Evolutionary conservation across 495 filamentous ascomycete species (phyloP).

Genomic region (Friedmanniomyces simplex): DNA sequence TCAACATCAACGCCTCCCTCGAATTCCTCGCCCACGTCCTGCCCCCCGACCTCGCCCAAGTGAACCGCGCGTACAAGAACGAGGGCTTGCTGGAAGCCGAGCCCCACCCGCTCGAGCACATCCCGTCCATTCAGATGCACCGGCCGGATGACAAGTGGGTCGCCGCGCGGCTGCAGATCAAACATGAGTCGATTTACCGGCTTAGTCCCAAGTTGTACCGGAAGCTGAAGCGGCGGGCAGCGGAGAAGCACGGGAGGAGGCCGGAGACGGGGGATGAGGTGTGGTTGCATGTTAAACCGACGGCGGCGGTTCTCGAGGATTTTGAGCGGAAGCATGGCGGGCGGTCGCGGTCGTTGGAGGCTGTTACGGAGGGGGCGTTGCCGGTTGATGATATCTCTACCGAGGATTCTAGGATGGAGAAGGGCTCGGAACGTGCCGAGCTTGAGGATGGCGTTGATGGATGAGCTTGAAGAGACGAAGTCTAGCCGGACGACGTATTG

Average conservation of each 20-base stretch:
- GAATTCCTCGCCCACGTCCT: conserved; percentile 25
- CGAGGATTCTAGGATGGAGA: not conserved
- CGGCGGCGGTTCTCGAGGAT: conserved; percentile 5
- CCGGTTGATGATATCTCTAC: not conserved
- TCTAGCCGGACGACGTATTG: not conserved
- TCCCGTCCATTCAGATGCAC: conserved; percentile 11
- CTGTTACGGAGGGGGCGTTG: not conserved
- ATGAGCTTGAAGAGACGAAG: not conserved
- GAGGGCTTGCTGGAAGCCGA: conserved; percentile 19
- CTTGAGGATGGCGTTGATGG: not conserved
- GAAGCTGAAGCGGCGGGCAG: conserved; percentile 2
- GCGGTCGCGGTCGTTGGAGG: not conserved
- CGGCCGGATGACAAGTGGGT: conserved; percentile 18
- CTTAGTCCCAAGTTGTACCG: conserved; percentile 16
- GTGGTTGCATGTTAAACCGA: conserved; percentile 25
- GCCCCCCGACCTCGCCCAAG: conserved; percentile 14
- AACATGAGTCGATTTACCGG: conserved; percentile 21
- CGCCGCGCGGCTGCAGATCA: conserved; percentile 17
- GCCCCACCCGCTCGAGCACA: conserved; percentile 5
- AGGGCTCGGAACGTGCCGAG: not conserved
- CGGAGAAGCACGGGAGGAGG: not conserved
- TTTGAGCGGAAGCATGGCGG: not conserved
- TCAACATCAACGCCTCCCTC: conserved; percentile 41
- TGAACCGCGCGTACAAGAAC: conserved; percentile 19
- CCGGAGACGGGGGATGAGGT: conserved; percentile 18